Base-by-base conservation (phyloP, 495 filamentous ascomycete genomes). In the Xylona heveae region DNA sequence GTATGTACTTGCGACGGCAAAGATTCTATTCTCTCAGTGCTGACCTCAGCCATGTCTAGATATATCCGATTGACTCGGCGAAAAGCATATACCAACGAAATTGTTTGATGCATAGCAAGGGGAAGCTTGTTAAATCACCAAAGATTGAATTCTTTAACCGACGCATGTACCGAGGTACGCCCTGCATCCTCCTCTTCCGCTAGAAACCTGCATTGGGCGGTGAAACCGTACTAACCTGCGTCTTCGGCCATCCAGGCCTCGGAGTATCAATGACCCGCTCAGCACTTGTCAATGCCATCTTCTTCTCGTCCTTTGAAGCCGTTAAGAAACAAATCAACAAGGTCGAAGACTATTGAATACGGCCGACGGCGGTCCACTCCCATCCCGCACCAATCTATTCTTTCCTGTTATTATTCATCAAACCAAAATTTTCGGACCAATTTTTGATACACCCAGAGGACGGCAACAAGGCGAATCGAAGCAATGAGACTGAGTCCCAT, bases 61-160 rank as follows among this genome's bases (percentile, higher is more conserved):
- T 66, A 27, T 62, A 84, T 49, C 78, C 78, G 6, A 71, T 88
- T 42, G 78, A 88, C 49, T 76, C 76, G 5, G 77, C 75, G 6
- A 88, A 88, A 51, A 75, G 67, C 39, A 73, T 76, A 35, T 88
- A 82, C 49, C 78, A 88, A 46, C 64, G 76, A 14, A 78, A 82
- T 41, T 71, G 78, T 28, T 58, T 88, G 20, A 71, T 74, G 34
- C 69, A 69, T 44, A 59, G 65, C 18, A 66, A 64, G 12, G 63
- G 68, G 24, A 62, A 61, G 34, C 61, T 65, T 13, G 54, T 65
- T 19, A 57, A 57, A 18, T 55, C 57, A 26, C 70, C 78, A 12
- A 74, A 71, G 48, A 76, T 85, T 36, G 55, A 65, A 28, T 80
- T 78, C 47, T 76, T 78, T 50, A 66, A 71, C 39, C 56, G 57